These are phyloP conservation scores for Blastocystis sp. DNA, from an alignment of 352 stramenopile genomes.

Conservation along the genomic window DNA sequence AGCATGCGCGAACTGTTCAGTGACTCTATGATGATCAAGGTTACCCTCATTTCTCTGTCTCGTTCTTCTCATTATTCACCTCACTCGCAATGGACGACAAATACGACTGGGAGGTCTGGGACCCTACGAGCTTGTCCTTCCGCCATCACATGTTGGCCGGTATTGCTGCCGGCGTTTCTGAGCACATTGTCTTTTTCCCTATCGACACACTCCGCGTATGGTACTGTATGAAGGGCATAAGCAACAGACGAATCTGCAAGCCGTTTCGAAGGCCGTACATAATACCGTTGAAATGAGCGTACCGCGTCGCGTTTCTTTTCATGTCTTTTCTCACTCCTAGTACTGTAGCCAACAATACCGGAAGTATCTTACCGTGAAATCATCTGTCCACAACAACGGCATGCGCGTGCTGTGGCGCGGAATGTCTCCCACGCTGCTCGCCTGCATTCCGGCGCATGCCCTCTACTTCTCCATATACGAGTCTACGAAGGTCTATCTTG, in stretches of 20 bases:
- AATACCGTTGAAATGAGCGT: neutral
- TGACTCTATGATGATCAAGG: neutral
- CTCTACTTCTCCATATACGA: slow-evolving; percentile 89
- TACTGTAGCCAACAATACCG: neutral
- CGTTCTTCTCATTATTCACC: neutral
- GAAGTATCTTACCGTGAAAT: slow-evolving; percentile 61
- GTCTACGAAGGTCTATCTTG: slow-evolving; percentile 78
- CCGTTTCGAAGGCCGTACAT: neutral
- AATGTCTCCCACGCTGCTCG: slow-evolving; percentile 91
- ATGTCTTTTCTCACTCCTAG: neutral
- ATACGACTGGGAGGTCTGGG: slow-evolving; percentile 87
- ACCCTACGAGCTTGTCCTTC: slow-evolving; percentile 86
- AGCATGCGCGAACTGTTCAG: neutral
- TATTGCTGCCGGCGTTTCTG: slow-evolving; percentile 87
- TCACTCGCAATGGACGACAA: neutral
- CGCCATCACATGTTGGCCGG: slow-evolving; percentile 88
- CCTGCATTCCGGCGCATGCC: slow-evolving; percentile 90
- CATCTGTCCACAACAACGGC: slow-evolving; percentile 35
- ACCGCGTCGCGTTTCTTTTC: neutral
- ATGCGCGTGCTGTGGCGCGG: slow-evolving; percentile 87
- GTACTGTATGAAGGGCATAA: neutral
- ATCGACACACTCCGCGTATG: slow-evolving; percentile 78
- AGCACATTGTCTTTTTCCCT: slow-evolving; percentile 95
- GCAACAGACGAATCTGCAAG: slow-evolving; percentile 62
- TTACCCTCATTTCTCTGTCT: neutral